phyloP scores from a whole-genome alignment of 1,284 basidiomycete genomes.

The Phylloboletellus chloephorus region DNA sequence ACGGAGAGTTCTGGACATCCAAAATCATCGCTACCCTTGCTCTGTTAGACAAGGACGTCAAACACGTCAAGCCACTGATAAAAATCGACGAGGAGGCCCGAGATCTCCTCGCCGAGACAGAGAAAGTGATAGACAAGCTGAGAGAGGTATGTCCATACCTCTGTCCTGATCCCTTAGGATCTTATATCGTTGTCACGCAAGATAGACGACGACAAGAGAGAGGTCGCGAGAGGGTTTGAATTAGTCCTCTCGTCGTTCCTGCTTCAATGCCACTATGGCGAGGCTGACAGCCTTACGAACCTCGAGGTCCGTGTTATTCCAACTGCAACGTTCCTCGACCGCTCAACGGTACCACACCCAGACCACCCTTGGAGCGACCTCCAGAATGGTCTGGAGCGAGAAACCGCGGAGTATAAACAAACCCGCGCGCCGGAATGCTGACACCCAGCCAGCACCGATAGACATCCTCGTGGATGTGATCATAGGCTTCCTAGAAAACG shows the following conservation, averaged over 20 bases:
- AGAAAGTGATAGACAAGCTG: slow-evolving; percentile 44
- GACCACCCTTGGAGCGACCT: slow-evolving; percentile 50
- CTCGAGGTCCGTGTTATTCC: slow-evolving; percentile 52
- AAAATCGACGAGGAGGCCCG: slow-evolving; percentile 57
- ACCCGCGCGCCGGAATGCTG: slow-evolving; percentile 28
- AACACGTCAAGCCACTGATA: slow-evolving; percentile 57
- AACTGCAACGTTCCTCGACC: background rate
- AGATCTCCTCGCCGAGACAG: slow-evolving; percentile 44
- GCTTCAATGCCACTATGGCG: slow-evolving; percentile 66
- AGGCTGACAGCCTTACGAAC: slow-evolving; percentile 46
- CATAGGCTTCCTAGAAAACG: slow-evolving; percentile 84
- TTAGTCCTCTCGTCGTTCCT: slow-evolving; percentile 67
- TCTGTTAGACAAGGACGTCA: slow-evolving; percentile 60
- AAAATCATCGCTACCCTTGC: slow-evolving; percentile 62
- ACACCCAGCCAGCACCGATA: slow-evolving; percentile 50
- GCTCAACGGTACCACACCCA: slow-evolving; percentile 22
- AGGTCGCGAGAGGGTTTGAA: slow-evolving; percentile 59
- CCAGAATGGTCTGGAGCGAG: slow-evolving; percentile 45
- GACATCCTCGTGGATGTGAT: slow-evolving; percentile 86
- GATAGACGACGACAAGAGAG: slow-evolving; percentile 45
- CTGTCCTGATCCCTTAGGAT: background rate
- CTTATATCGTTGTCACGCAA: slow-evolving; percentile 22
- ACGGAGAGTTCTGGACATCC: slow-evolving; percentile 79
- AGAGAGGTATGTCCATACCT: slow-evolving; percentile 38
- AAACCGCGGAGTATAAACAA: slow-evolving; percentile 45